Conservation (phyloP, 2,329 filamentous ascomycete genomes). For the Fusarium papillatum region DNA sequence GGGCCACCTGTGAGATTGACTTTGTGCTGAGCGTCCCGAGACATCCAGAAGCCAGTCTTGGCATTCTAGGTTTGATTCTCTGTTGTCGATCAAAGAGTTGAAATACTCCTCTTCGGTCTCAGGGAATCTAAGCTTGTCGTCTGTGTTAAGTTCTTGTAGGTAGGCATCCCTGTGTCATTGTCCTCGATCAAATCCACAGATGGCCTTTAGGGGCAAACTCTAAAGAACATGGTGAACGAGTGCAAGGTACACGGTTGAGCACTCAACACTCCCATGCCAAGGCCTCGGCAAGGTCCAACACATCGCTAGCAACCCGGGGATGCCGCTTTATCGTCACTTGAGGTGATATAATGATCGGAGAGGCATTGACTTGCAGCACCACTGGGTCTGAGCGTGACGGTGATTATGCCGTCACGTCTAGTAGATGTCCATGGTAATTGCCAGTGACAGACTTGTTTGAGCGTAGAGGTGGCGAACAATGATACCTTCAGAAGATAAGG, state of each 20-base stretch:
- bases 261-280: neutral
- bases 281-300: neutral
- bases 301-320: neutral
- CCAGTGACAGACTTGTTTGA: neutral
- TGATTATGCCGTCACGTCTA: neutral
- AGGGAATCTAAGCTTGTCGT: neutral
- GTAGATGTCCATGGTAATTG: neutral
- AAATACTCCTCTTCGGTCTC: neutral
- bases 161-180: neutral
- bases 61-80: neutral
- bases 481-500: neutral
- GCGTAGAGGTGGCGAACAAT: neutral
- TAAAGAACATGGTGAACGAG: neutral
- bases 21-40: conserved; percentile 10
- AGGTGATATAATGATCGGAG: neutral
- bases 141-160: neutral
- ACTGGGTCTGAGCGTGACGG: neutral
- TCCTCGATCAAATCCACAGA: neutral
- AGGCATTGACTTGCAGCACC: neutral
- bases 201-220: neutral
- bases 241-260: neutral
- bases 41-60: conserved; percentile 9
- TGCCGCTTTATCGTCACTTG: neutral
- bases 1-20: neutral
- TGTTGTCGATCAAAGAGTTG: neutral